Base-by-base conservation (phyloP, 306 rosid species). In the Vigna unguiculata region DNA sequence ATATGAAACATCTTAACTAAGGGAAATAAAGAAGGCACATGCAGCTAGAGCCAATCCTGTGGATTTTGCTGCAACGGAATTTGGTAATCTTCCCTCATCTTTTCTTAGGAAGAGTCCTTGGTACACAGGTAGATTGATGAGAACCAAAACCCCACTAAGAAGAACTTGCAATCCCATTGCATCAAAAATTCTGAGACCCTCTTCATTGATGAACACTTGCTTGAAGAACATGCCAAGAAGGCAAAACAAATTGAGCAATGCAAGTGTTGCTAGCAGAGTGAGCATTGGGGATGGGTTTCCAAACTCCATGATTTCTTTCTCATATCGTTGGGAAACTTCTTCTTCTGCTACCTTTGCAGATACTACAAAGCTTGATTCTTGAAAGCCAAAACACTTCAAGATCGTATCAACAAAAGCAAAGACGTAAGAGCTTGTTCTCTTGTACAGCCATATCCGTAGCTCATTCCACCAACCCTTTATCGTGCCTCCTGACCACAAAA, bases 391-490 rank as follows among this genome's bases (percentile, higher is more conserved):
- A 13, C 2, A 20, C 71, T 85, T 76, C 53, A 61, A 38, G 61
- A 69, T 43, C 32, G 28, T 70, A 2, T 81, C 77, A 25, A 75
- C 2, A 7, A 69, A 81, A 22, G 85, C 81, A 81, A 81, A 69
- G 3, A 76, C 43, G 70, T 87, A 88, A 69, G 96, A 88, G 81
- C 83, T 84, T 70, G 88, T 80, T 87, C 93, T 79, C 83, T 88
- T 92, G 59, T 90, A 92, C 6, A 92, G 86, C 91, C 97, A 85
- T 2, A 92, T 87, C 6, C 93, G 62, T 3, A 83, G 82, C 9
- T 87, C 88, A 79, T 92, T 90, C 96, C 93, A 92, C 96, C 91
- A 92, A 1, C 93, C 96, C n/a, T 82, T 30, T 17, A 81, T 2
- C 32, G 96, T 92, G 57, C 97, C 97, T 53, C 83, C 88, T 19